Evolutionary conservation across 2,329 filamentous ascomycete species (phyloP).

Genomic region (Passalora sequoiae): DNA sequence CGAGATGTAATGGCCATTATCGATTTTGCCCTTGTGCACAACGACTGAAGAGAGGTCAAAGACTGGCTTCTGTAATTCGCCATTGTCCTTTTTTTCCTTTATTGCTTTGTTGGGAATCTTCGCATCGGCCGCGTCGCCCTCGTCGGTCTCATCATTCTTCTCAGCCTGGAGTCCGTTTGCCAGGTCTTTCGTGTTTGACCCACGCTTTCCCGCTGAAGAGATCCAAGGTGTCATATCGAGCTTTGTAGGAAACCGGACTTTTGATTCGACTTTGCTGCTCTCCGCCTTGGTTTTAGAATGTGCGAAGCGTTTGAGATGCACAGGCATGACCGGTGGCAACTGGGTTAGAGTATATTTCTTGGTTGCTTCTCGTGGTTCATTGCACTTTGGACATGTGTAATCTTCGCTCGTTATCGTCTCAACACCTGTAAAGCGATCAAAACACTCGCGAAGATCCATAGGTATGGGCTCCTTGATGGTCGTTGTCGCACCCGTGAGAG

Average conservation of each 20-base stretch:
- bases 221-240: conserved; percentile 91
- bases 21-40: conserved; percentile 87
- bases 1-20: conserved; percentile 88
- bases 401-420: conserved; percentile 72
- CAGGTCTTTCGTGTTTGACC: conserved; percentile 30
- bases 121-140: conserved; percentile 17
- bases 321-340: conserved; percentile 80
- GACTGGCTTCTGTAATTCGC: conserved; percentile 51
- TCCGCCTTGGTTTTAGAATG: conserved; percentile 53
- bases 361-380: conserved; percentile 66
- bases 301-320: conserved; percentile 68
- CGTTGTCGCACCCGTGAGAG: conserved; percentile 43
- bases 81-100: conserved; percentile 5
- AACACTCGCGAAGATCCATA: conserved; percentile 53
- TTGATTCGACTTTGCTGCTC: conserved; percentile 85
- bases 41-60: conserved; percentile 89
- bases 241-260: conserved; percentile 76
- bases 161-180: conserved; percentile 35
- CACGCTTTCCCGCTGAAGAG: conserved; percentile 23
- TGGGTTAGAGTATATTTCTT: conserved; percentile 80
- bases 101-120: conserved; percentile 11
- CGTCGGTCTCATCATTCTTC: conserved; percentile 15
- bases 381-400: conserved; percentile 80
- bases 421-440: conserved; percentile 80
- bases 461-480: conserved; percentile 30